Conservation (phyloP, 169 alveolate species). For the Eimeria zaria region DNA sequence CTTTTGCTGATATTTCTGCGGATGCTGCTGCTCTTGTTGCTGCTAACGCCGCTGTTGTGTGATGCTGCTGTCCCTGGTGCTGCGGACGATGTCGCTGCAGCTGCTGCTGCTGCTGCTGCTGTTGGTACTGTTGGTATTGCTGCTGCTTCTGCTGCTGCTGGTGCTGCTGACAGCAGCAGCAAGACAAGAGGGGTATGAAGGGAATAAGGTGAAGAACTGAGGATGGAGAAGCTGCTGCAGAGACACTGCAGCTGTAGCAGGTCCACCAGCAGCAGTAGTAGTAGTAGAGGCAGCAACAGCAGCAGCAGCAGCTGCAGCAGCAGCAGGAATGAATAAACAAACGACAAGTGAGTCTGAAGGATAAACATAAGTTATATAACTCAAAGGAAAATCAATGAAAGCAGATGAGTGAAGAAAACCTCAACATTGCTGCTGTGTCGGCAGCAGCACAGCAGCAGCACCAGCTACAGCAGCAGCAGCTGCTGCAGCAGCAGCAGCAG, state of each 20-base stretch:
- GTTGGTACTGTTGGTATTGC: background rate
- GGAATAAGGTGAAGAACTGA: background rate
- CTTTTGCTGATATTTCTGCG: too few species aligned
- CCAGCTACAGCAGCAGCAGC: background rate
- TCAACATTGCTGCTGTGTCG: conserved; percentile 26
- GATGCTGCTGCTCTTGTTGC: too few species aligned
- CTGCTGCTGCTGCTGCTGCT: conserved; percentile 5
- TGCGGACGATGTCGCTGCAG: too few species aligned
- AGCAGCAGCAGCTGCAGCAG: conserved; percentile 21
- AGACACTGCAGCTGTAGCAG: background rate
- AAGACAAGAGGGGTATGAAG: background rate
- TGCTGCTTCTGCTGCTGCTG: conserved; percentile 25
- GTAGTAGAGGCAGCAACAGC: conserved; percentile 4
- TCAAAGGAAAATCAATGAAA: background rate
- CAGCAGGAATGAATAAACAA: background rate
- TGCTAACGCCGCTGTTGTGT: too few species aligned
- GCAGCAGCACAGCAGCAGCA: conserved; percentile 7
- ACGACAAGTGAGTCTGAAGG: background rate
- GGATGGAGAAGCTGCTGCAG: background rate
- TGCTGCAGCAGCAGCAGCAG: conserved; percentile 6
- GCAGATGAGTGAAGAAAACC: too few species aligned
- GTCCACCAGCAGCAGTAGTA: background rate
- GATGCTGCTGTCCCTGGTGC: too few species aligned
- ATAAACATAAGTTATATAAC: background rate
- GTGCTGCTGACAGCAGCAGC: background rate